These are phyloP conservation scores for Pezicula radicicola DNA, from an alignment of 2,329 filamentous ascomycete species.

Conservation along the genomic window DNA sequence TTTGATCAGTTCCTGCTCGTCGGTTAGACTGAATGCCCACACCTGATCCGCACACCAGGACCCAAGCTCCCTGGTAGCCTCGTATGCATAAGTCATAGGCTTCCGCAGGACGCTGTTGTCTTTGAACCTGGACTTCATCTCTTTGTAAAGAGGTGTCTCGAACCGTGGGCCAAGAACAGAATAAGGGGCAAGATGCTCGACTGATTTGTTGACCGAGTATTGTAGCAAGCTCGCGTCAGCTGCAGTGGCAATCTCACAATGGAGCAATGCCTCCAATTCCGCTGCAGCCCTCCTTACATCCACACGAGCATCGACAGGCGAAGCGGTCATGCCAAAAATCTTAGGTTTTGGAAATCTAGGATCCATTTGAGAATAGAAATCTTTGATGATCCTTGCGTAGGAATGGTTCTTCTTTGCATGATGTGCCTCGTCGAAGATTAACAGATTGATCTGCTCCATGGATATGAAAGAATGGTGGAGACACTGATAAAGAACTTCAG, in stretches of 20 bases:
- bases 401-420: constrained; percentile 93
- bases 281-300: constrained; percentile 68
- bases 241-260: constrained; percentile 80
- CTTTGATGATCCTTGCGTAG: constrained; percentile 86
- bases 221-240: constrained; percentile 56
- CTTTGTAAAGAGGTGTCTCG: constrained; percentile 62
- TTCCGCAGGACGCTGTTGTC: constrained; percentile 37
- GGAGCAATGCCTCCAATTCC: constrained; percentile 73
- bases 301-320: constrained; percentile 80
- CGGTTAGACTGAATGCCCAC: constrained; percentile 69
- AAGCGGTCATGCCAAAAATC: constrained; percentile 96
- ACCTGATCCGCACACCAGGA: constrained; percentile 81
- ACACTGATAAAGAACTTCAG: constrained; percentile 78
- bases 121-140: constrained; percentile 50
- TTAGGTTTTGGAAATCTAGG: constrained; percentile 56
- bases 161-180: constrained; percentile 44
- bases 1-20: constrained; percentile 54
- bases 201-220: constrained; percentile 56
- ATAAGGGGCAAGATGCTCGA: constrained; percentile 57
- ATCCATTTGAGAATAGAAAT: constrained; percentile 64
- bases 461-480: constrained; percentile 75
- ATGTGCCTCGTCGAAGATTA: constrained; percentile 95
- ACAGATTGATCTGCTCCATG: constrained; percentile 81
- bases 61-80: constrained; percentile 66
- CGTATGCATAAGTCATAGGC: constrained; percentile 46